A percentile compares a stretch with the other conserved stretches of the same genome.
Conservation (phyloP, 805 yeast genomes). For the Saccharomycopsis lassenensis region DNA sequence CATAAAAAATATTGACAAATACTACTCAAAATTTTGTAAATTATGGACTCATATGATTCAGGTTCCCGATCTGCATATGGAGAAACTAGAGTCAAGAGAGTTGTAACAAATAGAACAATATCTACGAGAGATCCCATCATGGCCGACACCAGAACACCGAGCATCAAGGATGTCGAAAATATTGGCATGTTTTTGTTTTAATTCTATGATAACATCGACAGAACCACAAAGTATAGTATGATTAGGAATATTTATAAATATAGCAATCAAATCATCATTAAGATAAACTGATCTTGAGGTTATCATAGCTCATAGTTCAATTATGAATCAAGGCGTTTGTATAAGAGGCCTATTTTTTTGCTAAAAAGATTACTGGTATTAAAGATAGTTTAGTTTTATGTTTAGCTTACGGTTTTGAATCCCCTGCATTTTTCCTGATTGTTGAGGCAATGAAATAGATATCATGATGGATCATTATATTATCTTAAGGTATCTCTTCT, state of each 20-base stretch:
- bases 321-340: slow-evolving; percentile 16
- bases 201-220: slow-evolving; percentile 16
- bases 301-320: slow-evolving; percentile 8
- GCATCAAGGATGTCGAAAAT: no score
- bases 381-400: slow-evolving; percentile 17
- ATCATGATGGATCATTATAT: slow-evolving; percentile 18
- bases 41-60: no score
- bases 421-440: slow-evolving; percentile 14
- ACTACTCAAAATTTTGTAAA: no score
- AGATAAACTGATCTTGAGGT: slow-evolving; percentile 8
- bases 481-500: slow-evolving; percentile 19
- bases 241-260: slow-evolving; percentile 19
- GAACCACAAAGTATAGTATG: slow-evolving; percentile 18
- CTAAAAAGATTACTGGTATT: slow-evolving; percentile 19
- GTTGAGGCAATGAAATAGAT: no score
- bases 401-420: slow-evolving; percentile 20
- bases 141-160: no score
- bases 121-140: no score
- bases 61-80: no score
- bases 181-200: slow-evolving; percentile 16
- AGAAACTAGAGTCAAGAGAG: no score
- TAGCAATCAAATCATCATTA: slow-evolving; percentile 18
- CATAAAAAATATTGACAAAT: no score
- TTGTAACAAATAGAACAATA: no score
- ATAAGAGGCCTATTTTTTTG: slow-evolving; percentile 19